phyloP scores from a whole-genome alignment of 345 rosid genomes.

The Sisymbrium irio region DNA sequence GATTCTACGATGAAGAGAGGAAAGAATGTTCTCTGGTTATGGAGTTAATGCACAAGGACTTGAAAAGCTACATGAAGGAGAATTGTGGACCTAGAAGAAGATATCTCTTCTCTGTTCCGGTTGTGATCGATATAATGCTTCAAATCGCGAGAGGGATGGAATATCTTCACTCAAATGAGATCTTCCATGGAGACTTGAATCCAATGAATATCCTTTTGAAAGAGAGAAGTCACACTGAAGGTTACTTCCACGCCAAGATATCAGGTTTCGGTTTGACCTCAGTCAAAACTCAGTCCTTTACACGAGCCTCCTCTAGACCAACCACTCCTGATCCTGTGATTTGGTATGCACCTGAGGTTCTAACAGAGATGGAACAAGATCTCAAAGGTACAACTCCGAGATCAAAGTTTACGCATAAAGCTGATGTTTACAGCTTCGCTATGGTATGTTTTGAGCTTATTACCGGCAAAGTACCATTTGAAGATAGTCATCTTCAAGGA shows the following conservation, averaged over 20 bases:
- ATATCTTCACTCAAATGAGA: slow-evolving; percentile 64
- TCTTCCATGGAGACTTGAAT: slow-evolving; percentile 71
- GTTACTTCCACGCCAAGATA: slow-evolving; percentile 72
- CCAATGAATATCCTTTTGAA: slow-evolving; percentile 62
- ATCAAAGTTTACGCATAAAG: slow-evolving; percentile 62
- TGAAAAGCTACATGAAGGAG: slow-evolving; percentile 63
- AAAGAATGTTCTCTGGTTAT: slow-evolving; percentile 69
- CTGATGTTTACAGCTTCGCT: slow-evolving; percentile 91
- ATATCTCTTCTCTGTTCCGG: slow-evolving; percentile 53
- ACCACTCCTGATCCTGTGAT: slow-evolving; percentile 46
- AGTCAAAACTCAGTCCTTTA: slow-evolving; percentile 32
- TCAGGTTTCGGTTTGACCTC: slow-evolving; percentile 60
- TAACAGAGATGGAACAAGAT: slow-evolving; percentile 52
- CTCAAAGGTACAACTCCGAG: slow-evolving; percentile 22
- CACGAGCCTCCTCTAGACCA: slow-evolving; percentile 34
- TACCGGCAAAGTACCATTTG: slow-evolving; percentile 86
- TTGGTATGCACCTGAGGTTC: slow-evolving; percentile 87
- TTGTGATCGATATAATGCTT: slow-evolving; percentile 78
- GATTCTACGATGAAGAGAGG: slow-evolving; percentile 73
- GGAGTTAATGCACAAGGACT: slow-evolving; percentile 84
- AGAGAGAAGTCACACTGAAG: slow-evolving; percentile 60
- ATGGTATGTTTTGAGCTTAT: slow-evolving; percentile 84
- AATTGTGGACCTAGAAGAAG: slow-evolving; percentile 61
- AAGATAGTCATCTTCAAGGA: slow-evolving; percentile 90
- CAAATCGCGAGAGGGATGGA: slow-evolving; percentile 96